Evolutionary conservation across 495 filamentous ascomycete species (phyloP), one percentile per base, ranked within the genome.

Genomic region (Rusavskia elegans): DNA sequence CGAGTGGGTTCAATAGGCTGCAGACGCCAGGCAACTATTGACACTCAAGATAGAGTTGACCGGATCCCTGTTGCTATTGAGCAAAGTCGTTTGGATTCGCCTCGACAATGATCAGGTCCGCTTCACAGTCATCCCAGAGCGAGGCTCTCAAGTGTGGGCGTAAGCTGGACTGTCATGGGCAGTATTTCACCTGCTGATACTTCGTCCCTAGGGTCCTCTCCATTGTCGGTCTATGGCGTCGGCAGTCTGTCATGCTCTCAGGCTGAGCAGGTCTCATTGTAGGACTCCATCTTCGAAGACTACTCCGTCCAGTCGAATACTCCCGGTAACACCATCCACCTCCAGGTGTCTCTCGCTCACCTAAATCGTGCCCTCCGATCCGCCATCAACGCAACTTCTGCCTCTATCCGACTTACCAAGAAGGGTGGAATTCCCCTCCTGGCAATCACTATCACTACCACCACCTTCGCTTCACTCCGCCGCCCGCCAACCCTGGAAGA

Each of bases 51-150:
- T 39, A 95, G 89, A 93, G 66, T 73, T 98, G 54, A 81, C 80
- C 3, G 83, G 84, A 8, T 95, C 89, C 5, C 75, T 97, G 51
- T 80, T 81, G 48, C 89, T 88, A 7, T 72, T 97, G 35, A 88
- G 89, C 52, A 90, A 92, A 64, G 78, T 93, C 57, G 92, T 89
- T 39, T 97, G 93, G 92, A 74, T 97, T 45, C 84, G 87, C 42
- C 81, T 98, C 25, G 84, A 89, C 66, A 73, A 86, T 64, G 80
- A 89, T 48, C 79, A 82, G 20, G 77, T 94, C 52, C 88, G 87
- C 57, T 95, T 98, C 71, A 96, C 93, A 52, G 84, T 95, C 62
- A 89, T 95, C 56, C 87, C 89, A 6, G 89, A 95, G 57, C 81
- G 84, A 59, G 56, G 58, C 29, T 88, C 88, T 11, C 89, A 96